Percentiles rank a stretch among this genome's conserved stretches.
phyloP scores from a whole-genome alignment of 768 basidiomycete genomes.

The Lactifluus subvellereus region DNA sequence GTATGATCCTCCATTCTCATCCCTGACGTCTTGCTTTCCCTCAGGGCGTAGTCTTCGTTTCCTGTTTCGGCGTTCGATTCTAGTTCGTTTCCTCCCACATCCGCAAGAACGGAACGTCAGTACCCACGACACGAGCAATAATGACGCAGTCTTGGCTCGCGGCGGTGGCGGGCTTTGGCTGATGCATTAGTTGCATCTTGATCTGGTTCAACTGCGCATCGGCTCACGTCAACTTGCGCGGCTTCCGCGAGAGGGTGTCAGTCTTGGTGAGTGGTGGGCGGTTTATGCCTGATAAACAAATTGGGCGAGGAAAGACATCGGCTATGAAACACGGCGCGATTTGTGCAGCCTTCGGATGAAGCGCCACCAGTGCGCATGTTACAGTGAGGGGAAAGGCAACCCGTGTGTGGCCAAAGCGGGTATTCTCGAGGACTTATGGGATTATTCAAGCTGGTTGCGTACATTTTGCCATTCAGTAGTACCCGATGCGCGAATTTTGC shows the following conservation, averaged over 20 bases:
- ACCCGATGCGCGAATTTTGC: slow-evolving; percentile 15
- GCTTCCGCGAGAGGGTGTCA: slow-evolving; percentile 19
- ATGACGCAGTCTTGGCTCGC: background rate
- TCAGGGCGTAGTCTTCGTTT: background rate
- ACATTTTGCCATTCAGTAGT: slow-evolving; percentile 17
- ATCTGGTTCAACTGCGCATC: background rate
- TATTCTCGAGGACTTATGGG: background rate
- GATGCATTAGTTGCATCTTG: background rate
- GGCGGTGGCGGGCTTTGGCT: background rate
- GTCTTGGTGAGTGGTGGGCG: background rate
- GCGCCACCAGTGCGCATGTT: background rate
- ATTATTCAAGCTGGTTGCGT: background rate
- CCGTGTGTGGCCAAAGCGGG: background rate
- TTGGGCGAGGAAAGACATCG: background rate
- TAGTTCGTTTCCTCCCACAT: slow-evolving; percentile 1
- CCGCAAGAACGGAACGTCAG: background rate
- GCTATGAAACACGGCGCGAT: background rate
- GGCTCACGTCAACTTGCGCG: background rate
- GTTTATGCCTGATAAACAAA: background rate
- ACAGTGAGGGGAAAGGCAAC: background rate
- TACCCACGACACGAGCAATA: background rate
- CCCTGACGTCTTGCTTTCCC: background rate
- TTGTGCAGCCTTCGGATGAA: background rate
- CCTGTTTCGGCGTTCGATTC: background rate
- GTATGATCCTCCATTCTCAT: background rate